These are phyloP conservation scores for Solanum lycopersicoides DNA, from an alignment of 257 asterid genomes.

Conservation along the genomic window DNA sequence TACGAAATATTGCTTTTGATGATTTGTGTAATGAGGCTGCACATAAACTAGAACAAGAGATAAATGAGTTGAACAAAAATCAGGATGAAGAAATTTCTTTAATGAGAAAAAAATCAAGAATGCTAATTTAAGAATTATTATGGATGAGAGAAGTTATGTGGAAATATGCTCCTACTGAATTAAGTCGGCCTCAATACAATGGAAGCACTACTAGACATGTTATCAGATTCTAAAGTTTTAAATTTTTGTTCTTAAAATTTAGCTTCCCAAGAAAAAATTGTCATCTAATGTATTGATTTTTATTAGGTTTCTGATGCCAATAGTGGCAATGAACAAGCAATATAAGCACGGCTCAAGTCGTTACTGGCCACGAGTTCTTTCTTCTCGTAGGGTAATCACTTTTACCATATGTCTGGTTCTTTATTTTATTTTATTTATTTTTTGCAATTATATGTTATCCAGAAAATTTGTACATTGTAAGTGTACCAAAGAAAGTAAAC, in stretches of 20 bases:
- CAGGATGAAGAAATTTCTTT: neutral
- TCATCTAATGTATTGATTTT: neutral
- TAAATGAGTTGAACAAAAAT: too few species aligned
- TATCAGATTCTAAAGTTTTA: neutral
- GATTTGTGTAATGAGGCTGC: neutral
- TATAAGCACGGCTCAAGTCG: neutral
- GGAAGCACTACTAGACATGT: neutral
- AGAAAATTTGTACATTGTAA: too few species aligned
- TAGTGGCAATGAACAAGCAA: neutral
- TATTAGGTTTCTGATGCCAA: neutral
- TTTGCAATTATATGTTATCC: too few species aligned
- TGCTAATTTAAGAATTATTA: neutral
- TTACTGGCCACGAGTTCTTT: neutral
- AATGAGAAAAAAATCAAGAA: neutral
- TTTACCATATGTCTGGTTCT: neutral
- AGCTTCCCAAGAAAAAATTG: neutral
- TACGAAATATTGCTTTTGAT: neutral
- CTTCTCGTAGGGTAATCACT: neutral
- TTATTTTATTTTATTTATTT: too few species aligned
- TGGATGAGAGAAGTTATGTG: neutral
- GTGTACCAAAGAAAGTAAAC: neutral
- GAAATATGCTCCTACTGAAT: neutral
- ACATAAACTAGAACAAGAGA: neutral
- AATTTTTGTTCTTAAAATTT: neutral
- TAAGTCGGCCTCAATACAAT: neutral